These are phyloP conservation scores for Coprinellus aureogranulatus DNA, from an alignment of 768 basidiomycete species.

Conservation along the genomic window DNA sequence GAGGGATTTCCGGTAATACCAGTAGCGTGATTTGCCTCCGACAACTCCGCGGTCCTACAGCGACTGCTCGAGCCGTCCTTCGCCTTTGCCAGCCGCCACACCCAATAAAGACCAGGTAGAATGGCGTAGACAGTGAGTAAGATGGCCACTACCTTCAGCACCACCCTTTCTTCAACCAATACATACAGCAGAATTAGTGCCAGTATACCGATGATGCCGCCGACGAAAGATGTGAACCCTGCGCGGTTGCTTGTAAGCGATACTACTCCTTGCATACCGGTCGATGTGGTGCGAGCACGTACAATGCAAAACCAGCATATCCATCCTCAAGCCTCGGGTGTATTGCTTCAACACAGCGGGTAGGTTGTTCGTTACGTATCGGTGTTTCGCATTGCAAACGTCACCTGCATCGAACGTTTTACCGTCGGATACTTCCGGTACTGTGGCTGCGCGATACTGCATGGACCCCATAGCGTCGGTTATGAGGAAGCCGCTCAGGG, in stretches of 20 bases:
- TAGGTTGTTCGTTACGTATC: not conserved
- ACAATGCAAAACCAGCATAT: not conserved
- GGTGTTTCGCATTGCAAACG: not conserved
- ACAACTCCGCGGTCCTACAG: too few relatives aligned
- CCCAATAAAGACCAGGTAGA: too few relatives aligned
- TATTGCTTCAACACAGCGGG: not conserved
- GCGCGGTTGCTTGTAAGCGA: not conserved
- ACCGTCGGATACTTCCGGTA: not conserved
- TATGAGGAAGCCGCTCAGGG: conserved; percentile 12
- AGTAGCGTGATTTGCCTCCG: too few relatives aligned
- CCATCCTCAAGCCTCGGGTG: not conserved
- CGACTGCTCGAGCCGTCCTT: too few relatives aligned
- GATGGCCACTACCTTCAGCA: not conserved
- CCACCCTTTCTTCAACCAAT: not conserved
- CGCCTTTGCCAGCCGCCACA: too few relatives aligned
- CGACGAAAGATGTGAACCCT: not conserved
- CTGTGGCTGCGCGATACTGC: not conserved
- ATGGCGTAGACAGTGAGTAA: not conserved
- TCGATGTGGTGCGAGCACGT: not conserved
- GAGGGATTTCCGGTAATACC: too few relatives aligned
- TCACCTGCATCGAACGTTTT: not conserved
- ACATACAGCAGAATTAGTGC: not conserved
- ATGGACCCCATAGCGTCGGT: conserved; percentile 7
- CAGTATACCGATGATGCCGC: not conserved
- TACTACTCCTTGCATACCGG: not conserved